Evolutionary conservation across 164 flowering plant species (phyloP), one percentile per base, ranked within the genome.

Genomic region (Umbilicus rupestris): DNA sequence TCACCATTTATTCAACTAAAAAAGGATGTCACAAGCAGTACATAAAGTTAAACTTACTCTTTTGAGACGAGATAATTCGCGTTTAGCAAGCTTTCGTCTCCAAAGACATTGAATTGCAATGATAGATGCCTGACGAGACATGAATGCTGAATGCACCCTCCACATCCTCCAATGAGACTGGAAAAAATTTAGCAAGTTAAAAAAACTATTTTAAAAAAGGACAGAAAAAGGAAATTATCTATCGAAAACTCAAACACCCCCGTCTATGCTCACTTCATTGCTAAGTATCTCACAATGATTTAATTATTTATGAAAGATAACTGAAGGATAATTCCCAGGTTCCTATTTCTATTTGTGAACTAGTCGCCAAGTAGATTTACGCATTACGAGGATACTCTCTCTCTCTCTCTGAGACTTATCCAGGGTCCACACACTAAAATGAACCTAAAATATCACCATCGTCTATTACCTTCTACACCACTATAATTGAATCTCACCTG

Each of bases 111-210:
- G 99, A 58, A 92, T 70, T 19, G 88, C 83, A 33, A 92, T 71
- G n/a, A 90, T 77, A 42, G 83, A 75, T 46, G 72, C 63, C 70
- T 83, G 86, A 62, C 80, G 79, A 50, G 71, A 78, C 5, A 66
- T 75, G 74, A 81, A 84, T 69, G 74, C 74, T 64, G 78, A 73
- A 29, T 80, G 83, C 44, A 81, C 77, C 74, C 76, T 88, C 76
- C 66, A 75, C 90, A 84, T 86, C 73, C 94, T 85, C 99, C 99
- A 95, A 15, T 62, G 76, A 69, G 92, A 84, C 97, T 91, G 69
- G 3, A 63, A 20, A 62, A 39, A 3, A 58, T 15, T 60, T 35
- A 57, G 39, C 24, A 62, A 63, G 39, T 55, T 26, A 1, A 26
- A 28, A 1, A 26, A 28, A 26, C 1, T 55, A 11, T 15, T 12